Base-by-base conservation (phyloP, 257 asterid species). In the Salvia splendens region DNA sequence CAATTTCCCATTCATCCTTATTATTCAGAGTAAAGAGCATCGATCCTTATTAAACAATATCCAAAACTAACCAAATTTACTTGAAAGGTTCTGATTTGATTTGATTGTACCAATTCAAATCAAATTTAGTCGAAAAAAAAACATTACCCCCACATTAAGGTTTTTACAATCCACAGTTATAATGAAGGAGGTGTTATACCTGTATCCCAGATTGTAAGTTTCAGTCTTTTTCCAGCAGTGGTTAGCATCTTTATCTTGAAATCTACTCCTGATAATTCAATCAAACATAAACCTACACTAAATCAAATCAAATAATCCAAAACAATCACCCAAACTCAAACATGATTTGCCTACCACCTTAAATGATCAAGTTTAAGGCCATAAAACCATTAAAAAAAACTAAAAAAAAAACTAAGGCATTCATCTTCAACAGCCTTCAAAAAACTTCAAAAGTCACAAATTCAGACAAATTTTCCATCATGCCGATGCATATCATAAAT, bases 141-240 rank as follows among this genome's bases (percentile, higher is more conserved):
- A 64, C 54, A 52, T 24, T 7, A 11, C 30, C 30, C 10, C 51
- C 14, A 28, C 8, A 12, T 3, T 6, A 32, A 46, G 57, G 14
- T 30, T 14, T 15, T 3, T 9, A 11, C 3, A 20, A 35, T 9
- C 6, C 30, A 24, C 30, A 24, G 30, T 24, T 24, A 24, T 24
- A 24, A 24, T 24, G 30, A 24, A 24, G 30, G 30, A 24, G 30
- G 30, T 1, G 30, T 24, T 24, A 46, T 65, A 90, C 97, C 96
- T 73, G 97, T 88, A 73, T 91, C 97, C 97, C 97, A 91, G 32
- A 91, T 88, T n/a, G 97, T 91, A 7, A 88, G 84, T 75, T 91
- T 91, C 70, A 88, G 66, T 73, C 85, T 81, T 69, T 91, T 91
- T 60, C 91, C 95, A 24, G 79, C 91, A 61, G 84, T 71, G 0